phyloP scores from a whole-genome alignment of 2,329 filamentous ascomycete species.

The Thielaviopsis populi region DNA sequence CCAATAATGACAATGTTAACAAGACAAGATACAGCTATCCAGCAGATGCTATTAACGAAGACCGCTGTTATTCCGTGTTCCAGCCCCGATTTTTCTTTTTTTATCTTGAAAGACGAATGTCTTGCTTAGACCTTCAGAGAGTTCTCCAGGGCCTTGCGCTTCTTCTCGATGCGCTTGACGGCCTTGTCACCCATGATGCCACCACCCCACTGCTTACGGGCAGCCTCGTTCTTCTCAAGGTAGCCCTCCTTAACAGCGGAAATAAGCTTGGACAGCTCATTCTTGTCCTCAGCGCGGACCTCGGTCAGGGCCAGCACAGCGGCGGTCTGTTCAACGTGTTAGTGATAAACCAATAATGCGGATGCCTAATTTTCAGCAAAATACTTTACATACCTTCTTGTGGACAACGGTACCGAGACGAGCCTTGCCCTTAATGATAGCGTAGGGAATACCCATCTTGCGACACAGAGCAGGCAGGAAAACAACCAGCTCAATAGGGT shows the following conservation, averaged over 20 bases:
- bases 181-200: slow-evolving; percentile 99
- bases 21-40: slow-evolving; percentile 13
- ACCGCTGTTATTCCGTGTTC: slow-evolving; percentile 13
- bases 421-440: slow-evolving; percentile 99
- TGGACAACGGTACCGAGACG: slow-evolving; percentile 96
- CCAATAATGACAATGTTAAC: slow-evolving; percentile 11
- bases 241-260: slow-evolving; percentile 96
- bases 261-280: slow-evolving; percentile 91
- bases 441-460: slow-evolving; percentile 99
- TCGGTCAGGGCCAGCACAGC: slow-evolving; percentile 92
- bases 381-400: slow-evolving; percentile 63
- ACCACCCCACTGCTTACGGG: slow-evolving; percentile 92
- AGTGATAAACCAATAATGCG: slow-evolving; percentile 21
- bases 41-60: slow-evolving; percentile 12
- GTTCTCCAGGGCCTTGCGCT: slow-evolving; percentile 81
- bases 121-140: slow-evolving; percentile 88
- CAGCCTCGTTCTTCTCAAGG: slow-evolving; percentile 85
- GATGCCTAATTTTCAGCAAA: background rate
- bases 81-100: slow-evolving; percentile 15
- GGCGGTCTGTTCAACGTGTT: slow-evolving; percentile 55
- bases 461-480: slow-evolving; percentile 98
- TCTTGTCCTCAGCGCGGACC: slow-evolving; percentile 96
- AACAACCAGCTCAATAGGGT: slow-evolving; percentile 98
- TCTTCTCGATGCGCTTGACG: slow-evolving; percentile 61
- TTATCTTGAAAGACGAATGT: slow-evolving; percentile 8